Evolutionary conservation across 306 rosid species (phyloP).

Genomic region (Dalbergia cochinchinensis): DNA sequence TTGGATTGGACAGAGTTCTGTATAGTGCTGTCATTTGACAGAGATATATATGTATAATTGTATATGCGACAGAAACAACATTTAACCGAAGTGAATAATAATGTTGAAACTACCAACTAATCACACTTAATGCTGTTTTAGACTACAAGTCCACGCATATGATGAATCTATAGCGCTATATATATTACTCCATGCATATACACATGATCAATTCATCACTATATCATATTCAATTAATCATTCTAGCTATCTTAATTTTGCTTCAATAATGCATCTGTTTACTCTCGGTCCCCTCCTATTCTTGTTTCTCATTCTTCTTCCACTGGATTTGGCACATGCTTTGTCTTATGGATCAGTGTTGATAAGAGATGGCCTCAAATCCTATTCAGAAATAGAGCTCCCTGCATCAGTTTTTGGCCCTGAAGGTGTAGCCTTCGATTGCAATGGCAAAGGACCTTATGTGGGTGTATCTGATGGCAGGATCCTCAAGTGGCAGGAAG

Average conservation of each 20-base stretch:
- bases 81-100: too few relatives aligned
- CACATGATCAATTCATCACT: background rate
- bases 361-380: background rate
- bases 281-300: background rate
- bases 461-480: slow-evolving; percentile 68
- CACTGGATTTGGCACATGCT: background rate
- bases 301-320: background rate
- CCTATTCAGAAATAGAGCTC: slow-evolving; percentile 43
- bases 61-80: too few relatives aligned
- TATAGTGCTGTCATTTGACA: too few relatives aligned
- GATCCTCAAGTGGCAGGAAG: slow-evolving; percentile 64
- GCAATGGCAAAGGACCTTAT: slow-evolving; percentile 69
- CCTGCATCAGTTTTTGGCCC: slow-evolving; percentile 55
- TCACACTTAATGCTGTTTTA: background rate
- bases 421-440: slow-evolving; percentile 68
- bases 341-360: background rate
- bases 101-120: background rate
- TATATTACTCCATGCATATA: too few relatives aligned
- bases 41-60: too few relatives aligned
- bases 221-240: too few relatives aligned
- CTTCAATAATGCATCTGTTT: background rate
- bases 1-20: too few relatives aligned
- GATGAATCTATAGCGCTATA: background rate
- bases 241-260: too few relatives aligned
- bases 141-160: background rate